Evolutionary conservation across 2,329 filamentous ascomycete species (phyloP).

Genomic region (Esteya vermicola): DNA sequence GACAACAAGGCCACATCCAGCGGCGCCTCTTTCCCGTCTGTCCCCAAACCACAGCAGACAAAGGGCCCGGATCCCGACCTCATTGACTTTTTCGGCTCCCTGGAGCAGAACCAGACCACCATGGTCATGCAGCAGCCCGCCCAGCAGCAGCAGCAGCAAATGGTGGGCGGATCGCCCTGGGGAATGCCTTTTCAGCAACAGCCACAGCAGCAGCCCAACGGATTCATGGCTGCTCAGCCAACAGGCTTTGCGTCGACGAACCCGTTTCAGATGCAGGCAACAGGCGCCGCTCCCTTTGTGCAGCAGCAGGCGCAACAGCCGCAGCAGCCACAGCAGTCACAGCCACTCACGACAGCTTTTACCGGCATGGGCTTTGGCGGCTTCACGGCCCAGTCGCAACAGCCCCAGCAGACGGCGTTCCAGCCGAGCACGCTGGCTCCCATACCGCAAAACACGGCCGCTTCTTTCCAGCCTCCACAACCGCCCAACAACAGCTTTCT

Average conservation of each 20-base stretch:
- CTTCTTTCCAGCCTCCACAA: background rate
- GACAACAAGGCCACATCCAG: constrained; percentile 7
- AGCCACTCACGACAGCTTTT: constrained; percentile 32
- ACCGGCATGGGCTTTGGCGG: constrained; percentile 74
- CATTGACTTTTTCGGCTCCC: constrained; percentile 91
- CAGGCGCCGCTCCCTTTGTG: constrained; percentile 14
- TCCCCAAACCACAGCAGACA: constrained; percentile 14
- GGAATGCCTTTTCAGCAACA: too few species aligned
- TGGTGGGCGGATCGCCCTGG: constrained; percentile 23
- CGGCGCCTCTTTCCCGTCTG: too few species aligned
- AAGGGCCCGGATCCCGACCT: constrained; percentile 63
- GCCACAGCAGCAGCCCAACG: constrained; percentile 18
- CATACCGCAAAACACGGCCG: background rate
- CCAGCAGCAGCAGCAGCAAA: constrained; percentile 11
- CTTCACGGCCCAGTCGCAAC: constrained; percentile 51
- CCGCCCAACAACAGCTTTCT: constrained; percentile 9
- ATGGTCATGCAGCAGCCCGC: constrained; percentile 41
- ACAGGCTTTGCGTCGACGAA: constrained; percentile 24
- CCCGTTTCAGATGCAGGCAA: constrained; percentile 26
- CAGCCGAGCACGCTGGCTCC: background rate
- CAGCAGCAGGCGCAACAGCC: constrained; percentile 18
- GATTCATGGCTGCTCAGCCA: constrained; percentile 23
- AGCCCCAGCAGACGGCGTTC: background rate
- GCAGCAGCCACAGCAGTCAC: constrained; percentile 22
- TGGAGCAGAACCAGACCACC: constrained; percentile 73